phyloP scores from a whole-genome alignment of 805 yeast species.

The Zygotorulaspora chibaensis region DNA sequence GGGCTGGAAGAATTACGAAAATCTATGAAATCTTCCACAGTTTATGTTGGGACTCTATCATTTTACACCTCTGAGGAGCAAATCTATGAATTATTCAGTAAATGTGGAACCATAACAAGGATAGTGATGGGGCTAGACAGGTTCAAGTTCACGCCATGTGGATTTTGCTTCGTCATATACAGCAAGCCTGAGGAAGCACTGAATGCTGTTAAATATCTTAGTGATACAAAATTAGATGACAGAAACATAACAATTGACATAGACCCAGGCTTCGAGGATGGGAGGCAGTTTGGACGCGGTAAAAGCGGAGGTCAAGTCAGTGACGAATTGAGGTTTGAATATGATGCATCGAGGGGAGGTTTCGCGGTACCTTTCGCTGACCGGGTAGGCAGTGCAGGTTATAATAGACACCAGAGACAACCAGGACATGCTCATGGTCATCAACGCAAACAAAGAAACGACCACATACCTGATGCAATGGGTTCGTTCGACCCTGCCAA shows the following conservation, averaged over 20 bases:
- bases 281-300: constrained; percentile 95
- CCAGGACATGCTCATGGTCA: constrained; percentile 7
- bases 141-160: constrained; percentile 88
- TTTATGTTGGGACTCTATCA: constrained; percentile 87
- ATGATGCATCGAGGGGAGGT: constrained; percentile 47
- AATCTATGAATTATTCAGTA: constrained; percentile 77
- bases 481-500: constrained; percentile 13
- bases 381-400: constrained; percentile 21
- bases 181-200: constrained; percentile 64
- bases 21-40: constrained; percentile 64
- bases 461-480: constrained; percentile 15
- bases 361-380: constrained; percentile 40
- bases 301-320: constrained; percentile 86
- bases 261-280: constrained; percentile 94
- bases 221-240: constrained; percentile 81
- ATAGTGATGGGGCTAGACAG: constrained; percentile 95
- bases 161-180: constrained; percentile 90
- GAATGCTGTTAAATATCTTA: constrained; percentile 75
- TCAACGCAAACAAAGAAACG: constrained; percentile 13
- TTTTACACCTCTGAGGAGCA: constrained; percentile 95
- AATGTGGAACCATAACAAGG: constrained; percentile 71
- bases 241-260: constrained; percentile 78
- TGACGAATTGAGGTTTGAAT: constrained; percentile 55
- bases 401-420: constrained; percentile 9
- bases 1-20: constrained; percentile 62